These are phyloP conservation scores for Russula sp. DNA, from an alignment of 768 basidiomycete genomes.

Conservation along the genomic window DNA sequence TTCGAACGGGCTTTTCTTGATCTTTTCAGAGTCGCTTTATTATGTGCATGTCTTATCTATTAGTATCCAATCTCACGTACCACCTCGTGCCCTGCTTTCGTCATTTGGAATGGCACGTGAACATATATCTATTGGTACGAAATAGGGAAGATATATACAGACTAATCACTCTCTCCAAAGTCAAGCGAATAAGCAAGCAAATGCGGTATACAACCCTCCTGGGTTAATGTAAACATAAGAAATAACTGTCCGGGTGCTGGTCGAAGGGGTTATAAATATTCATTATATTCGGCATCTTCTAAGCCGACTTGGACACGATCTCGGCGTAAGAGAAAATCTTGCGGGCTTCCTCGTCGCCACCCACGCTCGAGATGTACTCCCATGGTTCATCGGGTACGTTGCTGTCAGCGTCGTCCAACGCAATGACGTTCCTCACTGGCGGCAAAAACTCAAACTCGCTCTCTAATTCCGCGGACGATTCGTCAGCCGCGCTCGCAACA, in stretches of 20 bases:
- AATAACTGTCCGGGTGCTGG: background rate
- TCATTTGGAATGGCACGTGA: background rate
- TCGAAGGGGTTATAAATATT: conserved; percentile 12
- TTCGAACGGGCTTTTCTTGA: conserved; percentile 44
- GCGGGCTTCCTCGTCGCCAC: conserved; percentile 33
- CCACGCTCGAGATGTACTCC: conserved; percentile 46
- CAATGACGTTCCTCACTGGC: conserved; percentile 48
- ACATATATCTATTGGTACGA: conserved; percentile 11
- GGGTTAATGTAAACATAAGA: conserved; percentile 2
- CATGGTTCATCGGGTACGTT: conserved; percentile 51
- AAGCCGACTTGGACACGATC: conserved; percentile 28
- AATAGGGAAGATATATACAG: conserved; percentile 14
- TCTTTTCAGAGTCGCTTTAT: background rate
- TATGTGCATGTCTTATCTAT: conserved; percentile 13
- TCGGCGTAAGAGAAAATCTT: conserved; percentile 40
- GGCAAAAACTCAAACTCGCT: conserved; percentile 56
- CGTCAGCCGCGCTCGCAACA: background rate
- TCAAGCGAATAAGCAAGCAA: background rate
- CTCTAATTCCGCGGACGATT: conserved; percentile 27
- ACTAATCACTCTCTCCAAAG: background rate
- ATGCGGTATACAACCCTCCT: conserved; percentile 11
- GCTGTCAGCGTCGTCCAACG: conserved; percentile 44
- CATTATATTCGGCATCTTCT: conserved; percentile 17
- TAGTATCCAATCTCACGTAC: conserved; percentile 1
- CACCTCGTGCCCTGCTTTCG: background rate